Conservation (phyloP, 345 rosid genomes). For the Viola odorata region DNA sequence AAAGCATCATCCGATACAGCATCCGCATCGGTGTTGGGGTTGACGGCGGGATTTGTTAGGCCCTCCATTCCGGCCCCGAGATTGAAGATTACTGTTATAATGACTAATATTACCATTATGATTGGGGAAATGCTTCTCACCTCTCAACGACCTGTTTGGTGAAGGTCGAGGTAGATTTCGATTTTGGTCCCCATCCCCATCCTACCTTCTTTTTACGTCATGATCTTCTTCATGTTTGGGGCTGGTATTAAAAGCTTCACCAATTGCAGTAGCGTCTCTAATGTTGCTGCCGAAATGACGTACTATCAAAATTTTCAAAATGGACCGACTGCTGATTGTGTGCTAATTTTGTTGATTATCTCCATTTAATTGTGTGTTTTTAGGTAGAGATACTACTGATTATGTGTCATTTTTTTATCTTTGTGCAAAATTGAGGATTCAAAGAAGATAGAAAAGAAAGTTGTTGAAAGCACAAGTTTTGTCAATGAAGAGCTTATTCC, state of each 20-base stretch:
- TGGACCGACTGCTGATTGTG: not conserved
- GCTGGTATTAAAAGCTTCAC: not conserved
- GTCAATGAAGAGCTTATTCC: too few species aligned
- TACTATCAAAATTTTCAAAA: not conserved
- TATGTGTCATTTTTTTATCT: too few species aligned
- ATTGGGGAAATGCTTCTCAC: not conserved
- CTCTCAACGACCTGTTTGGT: slow-evolving; percentile 19
- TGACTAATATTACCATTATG: not conserved
- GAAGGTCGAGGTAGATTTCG: slow-evolving; percentile 11
- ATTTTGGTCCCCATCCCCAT: not conserved
- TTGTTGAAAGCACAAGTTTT: too few species aligned
- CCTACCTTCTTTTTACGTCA: not conserved
- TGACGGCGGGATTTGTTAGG: not conserved
- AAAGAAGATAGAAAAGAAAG: too few species aligned
- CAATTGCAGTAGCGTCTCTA: not conserved
- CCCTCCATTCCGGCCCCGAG: not conserved
- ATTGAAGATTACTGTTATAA: not conserved
- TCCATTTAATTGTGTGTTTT: too few species aligned
- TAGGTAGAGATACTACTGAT: too few species aligned
- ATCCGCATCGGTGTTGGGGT: too few species aligned
- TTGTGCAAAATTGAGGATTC: too few species aligned
- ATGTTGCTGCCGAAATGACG: slow-evolving; percentile 13
- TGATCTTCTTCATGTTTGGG: not conserved
- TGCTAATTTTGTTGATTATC: too few species aligned
- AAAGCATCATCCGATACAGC: slow-evolving; percentile 9